phyloP scores from a whole-genome alignment of 2,329 filamentous ascomycete species.

The Colletotrichum brevisporum region DNA sequence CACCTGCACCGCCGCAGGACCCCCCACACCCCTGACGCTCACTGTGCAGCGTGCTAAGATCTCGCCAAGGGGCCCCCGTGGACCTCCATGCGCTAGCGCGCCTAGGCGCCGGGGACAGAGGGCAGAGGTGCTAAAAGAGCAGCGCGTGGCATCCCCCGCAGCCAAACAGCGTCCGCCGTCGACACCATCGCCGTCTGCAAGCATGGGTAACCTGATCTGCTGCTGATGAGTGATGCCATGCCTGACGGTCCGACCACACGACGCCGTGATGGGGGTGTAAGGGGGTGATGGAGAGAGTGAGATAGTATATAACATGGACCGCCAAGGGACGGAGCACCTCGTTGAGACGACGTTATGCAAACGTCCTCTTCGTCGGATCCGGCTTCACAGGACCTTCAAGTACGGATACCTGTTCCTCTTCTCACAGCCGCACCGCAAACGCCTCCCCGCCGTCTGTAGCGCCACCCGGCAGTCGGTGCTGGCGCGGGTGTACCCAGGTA shows the following conservation, averaged over 20 bases:
- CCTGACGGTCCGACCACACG: no score
- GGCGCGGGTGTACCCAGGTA: no score
- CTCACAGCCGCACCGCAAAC: not conserved
- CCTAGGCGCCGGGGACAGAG: slow-evolving; percentile 8
- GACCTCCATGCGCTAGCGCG: not conserved
- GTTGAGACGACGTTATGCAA: no score
- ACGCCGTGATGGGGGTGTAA: not conserved
- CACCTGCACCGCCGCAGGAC: slow-evolving; percentile 22
- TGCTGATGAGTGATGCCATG: not conserved
- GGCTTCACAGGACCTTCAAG: not conserved
- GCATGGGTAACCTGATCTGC: slow-evolving; percentile 34
- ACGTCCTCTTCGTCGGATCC: no score
- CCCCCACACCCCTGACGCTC: slow-evolving; percentile 11
- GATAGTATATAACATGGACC: no score
- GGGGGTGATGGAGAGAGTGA: no score
- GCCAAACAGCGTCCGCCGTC: slow-evolving; percentile 22
- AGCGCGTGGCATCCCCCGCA: slow-evolving; percentile 17
- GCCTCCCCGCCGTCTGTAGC: not conserved
- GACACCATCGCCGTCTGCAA: not conserved
- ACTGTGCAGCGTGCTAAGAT: slow-evolving; percentile 5
- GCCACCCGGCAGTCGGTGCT: not conserved
- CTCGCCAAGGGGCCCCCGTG: slow-evolving; percentile 28
- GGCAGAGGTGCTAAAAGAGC: slow-evolving; percentile 5
- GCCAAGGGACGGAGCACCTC: no score
- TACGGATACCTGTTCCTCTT: no score